Conservation (phyloP, 2,329 filamentous ascomycete species). For the Cladosporium halotolerans region DNA sequence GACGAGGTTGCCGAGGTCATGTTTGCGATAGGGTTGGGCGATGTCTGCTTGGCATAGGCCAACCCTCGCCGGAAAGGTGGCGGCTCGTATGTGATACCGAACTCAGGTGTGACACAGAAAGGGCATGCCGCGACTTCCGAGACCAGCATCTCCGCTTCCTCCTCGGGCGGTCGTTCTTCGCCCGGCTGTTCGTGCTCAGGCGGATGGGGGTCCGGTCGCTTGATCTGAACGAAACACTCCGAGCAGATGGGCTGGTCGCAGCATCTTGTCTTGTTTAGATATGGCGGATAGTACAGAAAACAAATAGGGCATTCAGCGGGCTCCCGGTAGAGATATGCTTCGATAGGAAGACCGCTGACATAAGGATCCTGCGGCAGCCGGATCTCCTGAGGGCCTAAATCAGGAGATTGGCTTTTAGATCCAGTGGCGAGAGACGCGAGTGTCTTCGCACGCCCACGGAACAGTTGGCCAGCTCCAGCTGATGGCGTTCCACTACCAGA, state of each 20-base stretch:
- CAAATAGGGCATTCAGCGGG: constrained; percentile 90
- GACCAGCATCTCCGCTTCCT: constrained; percentile 60
- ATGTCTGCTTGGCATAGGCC: constrained; percentile 52
- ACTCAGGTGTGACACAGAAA: constrained; percentile 91
- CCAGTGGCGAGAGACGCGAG: constrained; percentile 72
- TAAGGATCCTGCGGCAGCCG: constrained; percentile 73
- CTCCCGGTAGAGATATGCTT: constrained; percentile 90
- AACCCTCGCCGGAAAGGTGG: constrained; percentile 84
- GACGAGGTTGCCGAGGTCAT: constrained; percentile 74
- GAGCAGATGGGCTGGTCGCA: constrained; percentile 96
- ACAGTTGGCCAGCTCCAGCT: constrained; percentile 47
- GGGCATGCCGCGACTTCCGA: constrained; percentile 90
- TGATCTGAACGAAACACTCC: constrained; percentile 98
- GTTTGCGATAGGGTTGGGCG: constrained; percentile 45
- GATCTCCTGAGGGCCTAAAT: constrained; percentile 71
- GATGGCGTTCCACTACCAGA: constrained; percentile 39
- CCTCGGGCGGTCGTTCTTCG: constrained; percentile 32
- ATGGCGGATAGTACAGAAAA: constrained; percentile 91
- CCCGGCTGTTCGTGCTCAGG: constrained; percentile 56
- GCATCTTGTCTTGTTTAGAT: constrained; percentile 88
- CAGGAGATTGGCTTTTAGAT: constrained; percentile 60
- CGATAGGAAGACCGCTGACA: constrained; percentile 88
- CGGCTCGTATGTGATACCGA: constrained; percentile 89
- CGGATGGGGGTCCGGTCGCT: constrained; percentile 82
- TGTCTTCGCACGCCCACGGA: constrained; percentile 83